Conservation (phyloP, 805 yeast species). For the Saccharomycopsis sp. region DNA sequence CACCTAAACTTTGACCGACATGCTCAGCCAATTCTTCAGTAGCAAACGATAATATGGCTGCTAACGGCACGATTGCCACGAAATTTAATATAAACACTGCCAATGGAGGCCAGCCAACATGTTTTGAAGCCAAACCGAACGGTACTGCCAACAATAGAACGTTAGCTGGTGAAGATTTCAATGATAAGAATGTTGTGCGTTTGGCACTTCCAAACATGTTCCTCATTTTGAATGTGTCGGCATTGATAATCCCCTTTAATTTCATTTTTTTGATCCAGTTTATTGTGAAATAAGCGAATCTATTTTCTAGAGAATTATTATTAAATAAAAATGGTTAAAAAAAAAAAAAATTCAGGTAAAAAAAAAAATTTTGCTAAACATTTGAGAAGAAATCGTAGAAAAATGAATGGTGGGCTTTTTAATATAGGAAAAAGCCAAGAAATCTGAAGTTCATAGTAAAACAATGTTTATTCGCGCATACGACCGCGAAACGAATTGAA, state of each 20-base stretch:
- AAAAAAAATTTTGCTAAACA: too few species aligned
- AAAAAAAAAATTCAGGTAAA: too few species aligned
- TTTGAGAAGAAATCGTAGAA: too few species aligned
- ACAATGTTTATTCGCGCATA: too few species aligned
- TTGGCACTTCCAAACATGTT: conserved; percentile 13
- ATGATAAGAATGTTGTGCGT: conserved; percentile 9
- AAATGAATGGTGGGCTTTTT: too few species aligned
- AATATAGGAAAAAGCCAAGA: too few species aligned
- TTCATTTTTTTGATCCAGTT: conserved; percentile 4
- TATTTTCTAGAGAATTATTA: too few species aligned
- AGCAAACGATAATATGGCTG: conserved; percentile 83
- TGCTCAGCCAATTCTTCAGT: conserved; percentile 87
- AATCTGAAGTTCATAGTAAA: too few species aligned
- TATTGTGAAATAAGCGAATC: too few species aligned
- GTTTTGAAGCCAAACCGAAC: conserved; percentile 71
- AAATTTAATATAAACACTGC: conserved; percentile 69
- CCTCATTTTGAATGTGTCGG: conserved; percentile 16
- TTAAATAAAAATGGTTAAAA: too few species aligned
- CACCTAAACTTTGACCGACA: conserved; percentile 92
- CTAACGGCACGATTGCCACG: conserved; percentile 89
- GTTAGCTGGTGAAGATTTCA: conserved; percentile 56
- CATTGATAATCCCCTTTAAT: conserved; percentile 13
- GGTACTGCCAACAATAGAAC: conserved; percentile 80
- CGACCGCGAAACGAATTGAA: too few species aligned
- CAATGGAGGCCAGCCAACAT: conserved; percentile 44